Evolutionary conservation across 345 rosid species (phyloP).

Genomic region (Euphorbia lathyris): DNA sequence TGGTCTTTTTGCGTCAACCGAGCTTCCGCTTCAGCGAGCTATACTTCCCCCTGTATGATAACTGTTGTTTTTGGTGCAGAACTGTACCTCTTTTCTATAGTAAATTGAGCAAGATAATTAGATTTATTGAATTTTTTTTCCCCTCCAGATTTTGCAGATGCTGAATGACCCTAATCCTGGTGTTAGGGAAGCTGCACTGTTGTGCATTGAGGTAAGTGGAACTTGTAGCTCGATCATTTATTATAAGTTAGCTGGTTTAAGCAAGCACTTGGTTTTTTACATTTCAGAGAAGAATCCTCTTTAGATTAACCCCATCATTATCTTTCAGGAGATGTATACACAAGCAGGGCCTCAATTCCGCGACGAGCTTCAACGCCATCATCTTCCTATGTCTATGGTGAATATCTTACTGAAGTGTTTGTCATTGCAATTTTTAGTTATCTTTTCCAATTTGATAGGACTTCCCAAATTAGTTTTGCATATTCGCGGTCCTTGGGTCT

Average conservation of each 20-base stretch:
- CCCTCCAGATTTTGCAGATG: slow-evolving; percentile 82
- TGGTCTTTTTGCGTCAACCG: slow-evolving; percentile 86
- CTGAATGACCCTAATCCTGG: slow-evolving; percentile 80
- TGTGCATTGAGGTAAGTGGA: slow-evolving; percentile 78
- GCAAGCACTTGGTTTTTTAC: not conserved
- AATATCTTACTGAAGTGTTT: slow-evolving; percentile 21
- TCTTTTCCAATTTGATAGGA: not conserved
- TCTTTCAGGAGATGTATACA: slow-evolving; percentile 85
- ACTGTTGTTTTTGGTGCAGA: slow-evolving; percentile 11
- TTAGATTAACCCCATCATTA: slow-evolving; percentile 7
- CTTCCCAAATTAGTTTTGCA: not conserved
- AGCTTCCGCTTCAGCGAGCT: slow-evolving; percentile 94
- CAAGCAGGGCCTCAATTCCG: slow-evolving; percentile 92
- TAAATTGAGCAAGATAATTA: not conserved
- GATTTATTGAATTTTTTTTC: slow-evolving; percentile 9
- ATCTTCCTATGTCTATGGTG: slow-evolving; percentile 87
- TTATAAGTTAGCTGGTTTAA: not conserved
- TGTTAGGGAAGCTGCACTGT: slow-evolving; percentile 90
- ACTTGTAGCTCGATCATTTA: slow-evolving; percentile 1
- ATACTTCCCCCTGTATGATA: slow-evolving; percentile 83
- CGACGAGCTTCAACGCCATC: slow-evolving; percentile 94
- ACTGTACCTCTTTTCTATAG: not conserved
- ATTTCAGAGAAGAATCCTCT: slow-evolving; percentile 1
- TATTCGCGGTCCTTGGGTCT: not conserved
- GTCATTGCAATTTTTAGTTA: slow-evolving; percentile 5